Conservation (phyloP, 1,284 basidiomycete species). For the Mrakiaceae sp. region DNA sequence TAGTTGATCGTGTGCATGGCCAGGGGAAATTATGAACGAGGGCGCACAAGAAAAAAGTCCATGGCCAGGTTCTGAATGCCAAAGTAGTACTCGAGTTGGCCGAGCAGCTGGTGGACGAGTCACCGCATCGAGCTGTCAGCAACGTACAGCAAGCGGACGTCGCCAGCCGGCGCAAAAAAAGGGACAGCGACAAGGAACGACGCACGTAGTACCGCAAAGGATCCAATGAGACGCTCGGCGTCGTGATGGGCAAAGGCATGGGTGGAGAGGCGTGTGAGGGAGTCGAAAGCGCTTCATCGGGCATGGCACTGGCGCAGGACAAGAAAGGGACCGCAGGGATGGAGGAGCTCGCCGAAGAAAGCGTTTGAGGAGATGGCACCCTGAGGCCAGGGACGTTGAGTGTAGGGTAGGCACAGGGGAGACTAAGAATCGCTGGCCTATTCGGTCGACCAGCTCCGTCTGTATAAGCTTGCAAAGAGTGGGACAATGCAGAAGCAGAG, state of each 20-base stretch:
- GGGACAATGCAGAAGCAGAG: too few relatives aligned
- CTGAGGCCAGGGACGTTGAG: background rate
- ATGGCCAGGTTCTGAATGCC: conserved; percentile 72
- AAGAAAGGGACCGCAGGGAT: too few relatives aligned
- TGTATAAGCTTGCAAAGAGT: background rate
- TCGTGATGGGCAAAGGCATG: conserved; percentile 49
- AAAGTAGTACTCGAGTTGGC: conserved; percentile 73
- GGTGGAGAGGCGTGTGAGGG: conserved; percentile 25
- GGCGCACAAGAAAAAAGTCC: conserved; percentile 55
- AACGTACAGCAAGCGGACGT: background rate
- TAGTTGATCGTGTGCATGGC: background rate
- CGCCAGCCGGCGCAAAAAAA: background rate
- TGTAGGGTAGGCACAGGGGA: background rate
- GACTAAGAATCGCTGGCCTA: background rate
- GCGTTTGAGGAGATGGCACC: background rate
- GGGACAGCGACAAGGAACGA: conserved; percentile 11
- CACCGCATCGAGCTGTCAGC: background rate
- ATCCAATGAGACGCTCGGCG: conserved; percentile 51
- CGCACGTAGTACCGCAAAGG: conserved; percentile 49
- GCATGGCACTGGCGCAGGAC: background rate
- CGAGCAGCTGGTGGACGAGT: background rate
- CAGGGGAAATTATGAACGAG: background rate
- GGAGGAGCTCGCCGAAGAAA: too few relatives aligned
- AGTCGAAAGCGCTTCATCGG: background rate
- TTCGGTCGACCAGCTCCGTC: background rate